A percentile compares a stretch with the other conserved stretches of the same genome.
These are phyloP conservation scores for Amanita muscaria DNA, from an alignment of 768 basidiomycete genomes.

Conservation along the genomic window DNA sequence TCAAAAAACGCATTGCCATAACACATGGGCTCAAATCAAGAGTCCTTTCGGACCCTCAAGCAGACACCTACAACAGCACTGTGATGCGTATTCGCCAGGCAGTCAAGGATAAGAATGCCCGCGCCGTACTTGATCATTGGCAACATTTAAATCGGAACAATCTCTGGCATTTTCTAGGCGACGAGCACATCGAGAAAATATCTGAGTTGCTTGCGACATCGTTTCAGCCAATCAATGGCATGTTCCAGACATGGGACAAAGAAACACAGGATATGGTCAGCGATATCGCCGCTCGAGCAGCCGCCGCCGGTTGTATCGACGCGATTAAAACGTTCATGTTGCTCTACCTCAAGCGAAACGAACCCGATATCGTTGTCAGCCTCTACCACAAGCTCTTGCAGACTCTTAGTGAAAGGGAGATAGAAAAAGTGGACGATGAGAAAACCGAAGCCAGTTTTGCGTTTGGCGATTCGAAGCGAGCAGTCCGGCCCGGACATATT, in stretches of 20 bases:
- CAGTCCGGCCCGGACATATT: constrained; percentile 26
- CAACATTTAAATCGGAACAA: constrained; percentile 30
- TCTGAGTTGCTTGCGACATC: constrained; percentile 20
- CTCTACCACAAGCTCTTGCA: constrained; percentile 2
- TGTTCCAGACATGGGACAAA: neutral
- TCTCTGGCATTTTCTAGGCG: constrained; percentile 38
- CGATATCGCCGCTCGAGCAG: neutral
- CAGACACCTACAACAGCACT: constrained; percentile 21
- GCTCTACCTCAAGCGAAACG: neutral
- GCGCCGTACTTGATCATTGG: constrained; percentile 30
- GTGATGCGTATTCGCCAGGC: constrained; percentile 32
- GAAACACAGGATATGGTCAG: neutral
- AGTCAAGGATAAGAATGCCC: constrained; percentile 25
- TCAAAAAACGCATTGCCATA: constrained; percentile 10
- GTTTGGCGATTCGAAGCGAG: constrained; percentile 17
- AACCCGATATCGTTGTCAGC: neutral
- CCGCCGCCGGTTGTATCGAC: neutral
- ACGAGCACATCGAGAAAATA: constrained; percentile 29
- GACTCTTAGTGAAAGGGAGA: neutral
- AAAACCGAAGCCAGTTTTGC: constrained; percentile 12
- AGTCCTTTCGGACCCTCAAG: constrained; percentile 11
- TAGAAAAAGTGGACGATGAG: constrained; percentile 2
- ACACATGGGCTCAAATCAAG: constrained; percentile 3
- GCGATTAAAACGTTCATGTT: constrained; percentile 1
- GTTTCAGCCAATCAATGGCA: constrained; percentile 12